Evolutionary conservation across 2,329 filamentous ascomycete species (phyloP).

Genomic region (Byssochlamys sp.): DNA sequence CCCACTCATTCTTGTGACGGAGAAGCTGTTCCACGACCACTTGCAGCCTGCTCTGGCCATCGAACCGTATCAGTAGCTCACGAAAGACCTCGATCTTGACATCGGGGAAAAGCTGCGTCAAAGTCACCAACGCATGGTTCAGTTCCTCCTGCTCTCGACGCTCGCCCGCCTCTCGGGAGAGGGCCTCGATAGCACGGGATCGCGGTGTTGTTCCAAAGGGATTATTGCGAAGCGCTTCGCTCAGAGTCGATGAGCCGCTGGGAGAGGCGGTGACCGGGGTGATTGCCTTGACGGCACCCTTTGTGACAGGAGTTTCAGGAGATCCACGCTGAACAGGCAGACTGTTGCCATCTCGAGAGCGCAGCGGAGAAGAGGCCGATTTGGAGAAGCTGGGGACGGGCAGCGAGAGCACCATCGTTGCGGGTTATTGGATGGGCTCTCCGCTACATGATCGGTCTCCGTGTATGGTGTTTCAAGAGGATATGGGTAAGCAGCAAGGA

Average conservation of each 20-base stretch:
- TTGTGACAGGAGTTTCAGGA: background rate
- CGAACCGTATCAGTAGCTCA: conserved; percentile 37
- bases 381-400: conserved; percentile 27
- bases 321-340: background rate
- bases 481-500: background rate
- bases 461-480: background rate
- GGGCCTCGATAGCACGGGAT: conserved; percentile 15
- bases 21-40: conserved; percentile 40
- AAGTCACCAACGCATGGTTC: conserved; percentile 32
- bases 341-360: conserved; percentile 11
- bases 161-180: conserved; percentile 17
- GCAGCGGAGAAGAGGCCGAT: conserved; percentile 20
- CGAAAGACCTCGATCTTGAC: conserved; percentile 40
- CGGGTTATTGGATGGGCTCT: background rate
- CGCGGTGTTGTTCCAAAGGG: conserved; percentile 29
- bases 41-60: conserved; percentile 37
- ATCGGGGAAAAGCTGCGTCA: conserved; percentile 38
- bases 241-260: conserved; percentile 20
- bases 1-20: conserved; percentile 38
- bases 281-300: background rate
- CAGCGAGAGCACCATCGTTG: conserved; percentile 31
- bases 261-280: background rate
- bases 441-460: background rate
- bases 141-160: conserved; percentile 29
- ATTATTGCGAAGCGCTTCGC: conserved; percentile 36